Base-by-base conservation (phyloP, 805 yeast genomes). In the Kodamaea laetipori region DNA sequence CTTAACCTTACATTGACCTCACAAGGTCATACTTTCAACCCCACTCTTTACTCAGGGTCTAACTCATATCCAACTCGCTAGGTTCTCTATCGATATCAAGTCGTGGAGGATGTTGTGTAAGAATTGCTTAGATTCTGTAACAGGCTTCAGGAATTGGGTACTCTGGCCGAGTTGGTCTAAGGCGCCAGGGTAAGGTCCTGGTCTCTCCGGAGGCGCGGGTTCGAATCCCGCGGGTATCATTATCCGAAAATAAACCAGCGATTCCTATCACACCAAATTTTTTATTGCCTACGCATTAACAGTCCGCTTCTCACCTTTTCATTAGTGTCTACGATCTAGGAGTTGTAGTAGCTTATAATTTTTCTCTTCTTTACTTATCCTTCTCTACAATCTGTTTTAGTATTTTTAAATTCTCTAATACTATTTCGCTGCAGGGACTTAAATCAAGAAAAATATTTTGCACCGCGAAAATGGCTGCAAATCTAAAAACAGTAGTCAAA, bases 171-270 rank as follows among this genome's bases (percentile, higher is more conserved):
- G 54, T 49, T 49, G 54, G 53, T 50, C 52, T 50, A 50, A 50
- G 54, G 54, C 54, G 54, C 54, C 54, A 50, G 54, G 54, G 54
- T 50, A 50, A 50, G 54, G 54, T 50, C 54, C 54, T 50, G 54
- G 54, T 50, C 54, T 50, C 54, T 50, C 46, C 54, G 54, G 54
- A 50, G 54, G 54, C 54, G 51, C 54, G 54, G 43, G 54, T 50
- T 50, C 54, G 54, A 50, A 50, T 48, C 54, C 45, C 53, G 55
- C 51, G 55, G 55, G 53, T 49, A 51, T 51, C 55, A 51, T 45
- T 49, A 49, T 49, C 39, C 51, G 40, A 32, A 27, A 31, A 42
- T 4, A 58, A 49, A 50, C 53, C 53, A 50, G 53, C 51, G 39
- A 50, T 48, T 50, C 53, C 46, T 43, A 28, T 42, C 40, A 43